These are phyloP conservation scores for Aspergillus pseudotamarii DNA, from an alignment of 2,329 filamentous ascomycete genomes.

Conservation along the genomic window DNA sequence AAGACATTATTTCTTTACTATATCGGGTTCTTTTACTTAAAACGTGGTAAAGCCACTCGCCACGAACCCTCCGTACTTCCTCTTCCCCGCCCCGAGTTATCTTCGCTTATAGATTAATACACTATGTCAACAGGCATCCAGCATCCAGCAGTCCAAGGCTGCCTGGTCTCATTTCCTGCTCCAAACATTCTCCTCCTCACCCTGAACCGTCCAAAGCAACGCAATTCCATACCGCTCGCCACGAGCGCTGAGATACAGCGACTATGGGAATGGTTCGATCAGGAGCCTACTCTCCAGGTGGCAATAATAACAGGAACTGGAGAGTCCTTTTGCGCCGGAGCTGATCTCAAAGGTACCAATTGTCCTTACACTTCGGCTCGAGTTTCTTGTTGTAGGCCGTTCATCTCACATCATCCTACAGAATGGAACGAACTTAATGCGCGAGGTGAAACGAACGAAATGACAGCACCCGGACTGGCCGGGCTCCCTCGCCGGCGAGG, in stretches of 20 bases:
- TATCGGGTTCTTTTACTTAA: slow-evolving; percentile 4
- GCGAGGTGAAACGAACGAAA: slow-evolving; percentile 32
- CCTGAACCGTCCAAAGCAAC: slow-evolving; percentile 43
- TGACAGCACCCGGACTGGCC: slow-evolving; percentile 60
- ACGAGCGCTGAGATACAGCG: slow-evolving; percentile 47
- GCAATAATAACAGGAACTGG: slow-evolving; percentile 66
- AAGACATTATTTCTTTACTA: neutral
- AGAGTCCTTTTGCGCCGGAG: slow-evolving; percentile 68
- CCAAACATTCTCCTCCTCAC: slow-evolving; percentile 46
- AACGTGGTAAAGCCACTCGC: neutral
- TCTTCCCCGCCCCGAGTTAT: neutral
- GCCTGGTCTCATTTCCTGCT: slow-evolving; percentile 44
- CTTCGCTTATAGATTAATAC: neutral
- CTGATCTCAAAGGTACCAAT: slow-evolving; percentile 61
- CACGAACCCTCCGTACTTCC: neutral
- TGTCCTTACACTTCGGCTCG: neutral
- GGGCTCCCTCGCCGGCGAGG: slow-evolving; percentile 67
- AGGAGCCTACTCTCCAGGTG: slow-evolving; percentile 62
- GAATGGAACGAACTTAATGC: slow-evolving; percentile 58
- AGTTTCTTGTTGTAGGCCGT: neutral
- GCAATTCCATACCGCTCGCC: slow-evolving; percentile 47
- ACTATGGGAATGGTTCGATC: slow-evolving; percentile 64
- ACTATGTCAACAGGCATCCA: slow-evolving; percentile 8
- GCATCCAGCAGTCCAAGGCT: slow-evolving; percentile 23
- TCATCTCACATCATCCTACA: slow-evolving; percentile 9